Conservation (phyloP, 345 rosid species). For the Camelina sativa region DNA sequence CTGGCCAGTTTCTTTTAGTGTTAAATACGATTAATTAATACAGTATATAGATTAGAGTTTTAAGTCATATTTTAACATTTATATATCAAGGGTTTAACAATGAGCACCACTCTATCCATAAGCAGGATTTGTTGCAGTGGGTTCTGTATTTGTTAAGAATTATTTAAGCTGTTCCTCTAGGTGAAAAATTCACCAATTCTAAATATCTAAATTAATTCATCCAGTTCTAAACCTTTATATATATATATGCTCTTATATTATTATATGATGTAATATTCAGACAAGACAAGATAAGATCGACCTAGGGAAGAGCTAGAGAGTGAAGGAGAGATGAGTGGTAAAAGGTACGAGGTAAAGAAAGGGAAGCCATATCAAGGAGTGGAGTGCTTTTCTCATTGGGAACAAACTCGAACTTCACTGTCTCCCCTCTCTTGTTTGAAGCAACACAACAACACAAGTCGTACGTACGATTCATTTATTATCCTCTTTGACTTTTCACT, state of each 20-base stretch:
- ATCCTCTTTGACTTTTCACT: conserved; percentile 41
- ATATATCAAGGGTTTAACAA: background rate
- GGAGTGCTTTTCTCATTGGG: conserved; percentile 43
- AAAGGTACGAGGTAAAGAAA: conserved; percentile 46
- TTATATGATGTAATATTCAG: conserved; percentile 18
- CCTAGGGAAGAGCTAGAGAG: conserved; percentile 29
- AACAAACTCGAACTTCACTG: conserved; percentile 43
- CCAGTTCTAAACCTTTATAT: background rate
- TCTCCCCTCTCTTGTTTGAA: conserved; percentile 39
- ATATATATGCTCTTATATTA: background rate
- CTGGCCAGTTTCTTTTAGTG: too few relatives aligned
- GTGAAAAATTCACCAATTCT: background rate
- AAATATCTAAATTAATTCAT: background rate
- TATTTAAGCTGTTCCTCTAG: background rate
- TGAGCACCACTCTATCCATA: background rate
- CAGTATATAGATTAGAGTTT: background rate
- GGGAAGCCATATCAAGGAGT: conserved; percentile 44
- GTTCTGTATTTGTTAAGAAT: background rate
- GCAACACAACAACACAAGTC: conserved; percentile 31
- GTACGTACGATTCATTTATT: conserved; percentile 37
- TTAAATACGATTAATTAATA: background rate
- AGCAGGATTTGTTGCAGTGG: background rate
- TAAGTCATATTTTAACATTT: background rate
- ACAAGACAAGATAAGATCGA: conserved; percentile 34
- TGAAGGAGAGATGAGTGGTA: conserved; percentile 19